Evolutionary conservation across 257 asterid species (phyloP).

Genomic region (Nicotiana tabacum): DNA sequence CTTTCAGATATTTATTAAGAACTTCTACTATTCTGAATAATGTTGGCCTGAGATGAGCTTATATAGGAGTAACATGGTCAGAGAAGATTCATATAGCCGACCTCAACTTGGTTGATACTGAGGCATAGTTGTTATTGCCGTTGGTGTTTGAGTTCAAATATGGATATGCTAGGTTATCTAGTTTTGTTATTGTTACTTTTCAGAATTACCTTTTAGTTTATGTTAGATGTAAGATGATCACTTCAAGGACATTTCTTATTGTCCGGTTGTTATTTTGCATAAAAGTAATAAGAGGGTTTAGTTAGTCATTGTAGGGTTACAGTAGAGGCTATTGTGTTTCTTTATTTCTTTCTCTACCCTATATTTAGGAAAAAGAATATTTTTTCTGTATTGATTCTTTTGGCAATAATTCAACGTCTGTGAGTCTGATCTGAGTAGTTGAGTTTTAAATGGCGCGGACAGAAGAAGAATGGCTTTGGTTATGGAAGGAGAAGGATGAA

Average conservation of each 20-base stretch:
- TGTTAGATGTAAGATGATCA: not conserved
- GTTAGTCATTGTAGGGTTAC: not conserved
- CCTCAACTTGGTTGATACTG: too few relatives aligned
- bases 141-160: not conserved
- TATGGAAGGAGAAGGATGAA: slow-evolving; percentile 40
- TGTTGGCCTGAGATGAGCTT: too few relatives aligned
- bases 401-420: not conserved
- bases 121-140: too few relatives aligned
- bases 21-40: too few relatives aligned
- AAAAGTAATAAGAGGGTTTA: not conserved
- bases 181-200: not conserved
- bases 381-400: not conserved
- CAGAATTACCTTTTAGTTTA: not conserved
- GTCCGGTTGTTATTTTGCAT: not conserved
- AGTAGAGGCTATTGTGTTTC: not conserved
- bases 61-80: too few relatives aligned
- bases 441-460: slow-evolving; percentile 8
- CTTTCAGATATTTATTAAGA: too few relatives aligned
- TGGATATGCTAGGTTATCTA: not conserved
- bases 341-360: not conserved
- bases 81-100: too few relatives aligned
- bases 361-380: not conserved
- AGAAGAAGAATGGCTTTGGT: slow-evolving; percentile 32
- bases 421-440: slow-evolving; percentile 7
- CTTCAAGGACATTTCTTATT: not conserved